Base-by-base conservation (phyloP, 202 grass and related monocot species). In the Sporobolus alterniflorus region DNA sequence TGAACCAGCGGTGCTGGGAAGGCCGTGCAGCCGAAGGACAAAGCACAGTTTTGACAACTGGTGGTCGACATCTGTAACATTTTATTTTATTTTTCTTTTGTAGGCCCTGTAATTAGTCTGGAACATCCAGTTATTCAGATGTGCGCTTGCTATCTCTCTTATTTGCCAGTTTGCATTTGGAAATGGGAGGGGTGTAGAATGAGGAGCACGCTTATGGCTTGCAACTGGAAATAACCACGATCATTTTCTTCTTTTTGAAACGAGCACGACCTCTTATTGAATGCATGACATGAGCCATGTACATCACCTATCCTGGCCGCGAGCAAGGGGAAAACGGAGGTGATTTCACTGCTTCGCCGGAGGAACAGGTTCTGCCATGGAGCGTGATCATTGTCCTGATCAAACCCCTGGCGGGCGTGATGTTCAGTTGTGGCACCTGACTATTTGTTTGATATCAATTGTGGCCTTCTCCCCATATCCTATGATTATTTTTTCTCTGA, bases 1-100 rank as follows among this genome's bases (percentile, higher is more conserved):
- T 92, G 48, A 86, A 92, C 32, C 75, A 18, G 56, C 75, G 64
- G 71, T 92, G 90, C 73, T 83, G 83, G 75, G 86, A 92, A 65
- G 64, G 64, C 18, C 48, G 48, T 12, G 87, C 67, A 43, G 26
- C 80, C 36, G 75, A 86, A 76, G 73, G 61, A 71, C 75, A 42
- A n/a, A n/a, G 11, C 75, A 51, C 80, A 75, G 49, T 87, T 83
- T 84, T 89, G 76, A 92, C 67, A 76, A 40, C 51, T 64, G 32
- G 55, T 7, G 22, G 60, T 36, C 40, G 67, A 46, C 71, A 64
- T 74, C 61, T 33, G 74, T 61, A 69, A 18, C 64, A 14, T 64
- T 88, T 68, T 55, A 85, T 68, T 67, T 60, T n/a, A n/a, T n/a
- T n/a, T 29, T 24, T 13, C 13, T 29, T 65, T 57, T 86, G 60